Base-by-base conservation (phyloP, 163 green algal genomes). In the Volvox carteri region DNA sequence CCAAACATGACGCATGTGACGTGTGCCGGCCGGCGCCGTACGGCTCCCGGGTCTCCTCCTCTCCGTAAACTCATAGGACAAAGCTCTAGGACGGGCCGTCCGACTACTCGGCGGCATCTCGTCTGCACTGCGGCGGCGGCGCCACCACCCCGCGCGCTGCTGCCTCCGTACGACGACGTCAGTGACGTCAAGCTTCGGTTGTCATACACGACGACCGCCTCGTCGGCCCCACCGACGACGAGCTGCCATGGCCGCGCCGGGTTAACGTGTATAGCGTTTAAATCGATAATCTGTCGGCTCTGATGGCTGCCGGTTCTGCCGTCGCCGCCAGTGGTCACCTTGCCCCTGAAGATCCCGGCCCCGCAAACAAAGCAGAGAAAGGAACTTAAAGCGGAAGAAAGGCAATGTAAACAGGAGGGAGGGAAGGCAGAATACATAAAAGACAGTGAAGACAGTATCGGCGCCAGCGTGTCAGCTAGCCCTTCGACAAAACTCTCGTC, bases 211-310 rank as follows among this genome's bases (percentile, higher is more conserved):
- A 89, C 60, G 1, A 91, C 91, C n/a, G 44, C 84, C 37, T 86
- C 74, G 60, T 94, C 92, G 16, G 65, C 58, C 65, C 89, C 92
- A 23, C 90, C 92, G 2, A 94, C 87, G 33, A 84, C 91, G 75
- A 94, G 90, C 72, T 91, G 85, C 86, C 89, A 92, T 4, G 92
- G 92, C 37, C 88, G 70, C 0, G 68, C 33, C 1, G 92, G 92
- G 86, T 93, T 94, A 41, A 90, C 85, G 62, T 92, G 86, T 44
- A 95, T 80, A 37, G 85, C 86, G 41, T 95, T 95, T 33, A 93
- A 25, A 35, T 87, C 81, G 35, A 87, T 80, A 18, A 87, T 50
- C 41, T 80, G 44, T 23, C 73, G 70, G 2, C 33, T 33, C 1
- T 37, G 67, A 30, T 18, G 67, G 12, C 7, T 3, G 67, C 6